Percentiles rank a stretch among this genome's conserved stretches.
phyloP scores from a whole-genome alignment of 176 grass and related monocot genomes.

The Avena eriantha region DNA sequence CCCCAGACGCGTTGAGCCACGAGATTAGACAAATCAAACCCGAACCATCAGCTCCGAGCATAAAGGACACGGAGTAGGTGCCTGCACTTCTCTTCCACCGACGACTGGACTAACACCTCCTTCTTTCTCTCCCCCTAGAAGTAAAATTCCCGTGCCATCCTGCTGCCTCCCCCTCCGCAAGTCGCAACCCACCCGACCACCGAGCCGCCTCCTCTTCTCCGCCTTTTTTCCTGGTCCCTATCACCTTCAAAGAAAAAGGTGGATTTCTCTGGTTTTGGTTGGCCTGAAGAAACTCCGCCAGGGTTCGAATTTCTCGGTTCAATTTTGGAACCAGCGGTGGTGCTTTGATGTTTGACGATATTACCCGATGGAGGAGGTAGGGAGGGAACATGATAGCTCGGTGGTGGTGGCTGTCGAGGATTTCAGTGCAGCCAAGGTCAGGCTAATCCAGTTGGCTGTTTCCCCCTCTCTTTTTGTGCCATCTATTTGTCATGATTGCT shows the following conservation, averaged over 20 bases:
- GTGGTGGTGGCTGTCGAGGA: conserved; percentile 23
- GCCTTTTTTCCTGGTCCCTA: background rate
- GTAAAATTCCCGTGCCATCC: conserved; percentile 27
- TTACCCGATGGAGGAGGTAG: conserved; percentile 39
- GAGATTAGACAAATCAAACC: conserved; percentile 16
- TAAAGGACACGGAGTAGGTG: background rate
- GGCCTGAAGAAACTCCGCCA: background rate
- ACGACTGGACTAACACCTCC: background rate
- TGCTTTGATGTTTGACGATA: conserved; percentile 25
- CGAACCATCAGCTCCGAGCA: background rate
- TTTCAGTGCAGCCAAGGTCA: conserved; percentile 37
- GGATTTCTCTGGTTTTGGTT: conserved; percentile 1
- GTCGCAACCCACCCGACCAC: background rate
- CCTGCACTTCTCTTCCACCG: background rate
- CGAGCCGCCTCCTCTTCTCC: background rate
- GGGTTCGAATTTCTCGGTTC: background rate
- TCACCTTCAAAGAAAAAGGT: background rate
- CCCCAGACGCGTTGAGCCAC: background rate
- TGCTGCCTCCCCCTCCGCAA: background rate
- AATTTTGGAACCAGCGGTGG: background rate
- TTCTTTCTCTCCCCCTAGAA: conserved; percentile 36
- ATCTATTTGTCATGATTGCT: background rate
- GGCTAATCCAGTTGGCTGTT: background rate
- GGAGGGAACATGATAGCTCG: conserved; percentile 23
- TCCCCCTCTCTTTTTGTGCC: background rate